Conservation (phyloP, 1,284 basidiomycete genomes). For the Irpex sp. region DNA sequence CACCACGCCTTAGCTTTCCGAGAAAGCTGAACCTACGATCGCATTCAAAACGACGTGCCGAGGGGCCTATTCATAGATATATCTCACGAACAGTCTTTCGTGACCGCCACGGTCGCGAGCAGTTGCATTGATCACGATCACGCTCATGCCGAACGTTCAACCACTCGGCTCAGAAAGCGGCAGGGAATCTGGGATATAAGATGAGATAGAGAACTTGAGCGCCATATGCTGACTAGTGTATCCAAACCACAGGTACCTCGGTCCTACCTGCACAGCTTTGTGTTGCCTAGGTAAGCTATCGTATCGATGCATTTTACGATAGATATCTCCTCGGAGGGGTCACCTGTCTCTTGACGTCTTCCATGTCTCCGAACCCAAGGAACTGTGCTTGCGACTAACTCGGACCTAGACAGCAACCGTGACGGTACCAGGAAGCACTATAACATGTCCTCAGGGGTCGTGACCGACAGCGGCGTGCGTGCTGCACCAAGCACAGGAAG, state of each 20-base stretch:
- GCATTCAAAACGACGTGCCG: too few species aligned
- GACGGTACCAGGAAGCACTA: not conserved
- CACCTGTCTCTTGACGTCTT: too few species aligned
- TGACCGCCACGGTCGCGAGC: too few species aligned
- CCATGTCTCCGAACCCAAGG: too few species aligned
- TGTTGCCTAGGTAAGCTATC: not conserved
- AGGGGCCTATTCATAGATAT: not conserved
- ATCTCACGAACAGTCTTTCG: not conserved
- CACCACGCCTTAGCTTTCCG: not conserved
- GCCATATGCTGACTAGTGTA: not conserved
- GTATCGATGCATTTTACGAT: not conserved
- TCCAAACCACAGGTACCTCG: not conserved
- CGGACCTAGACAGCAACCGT: not conserved
- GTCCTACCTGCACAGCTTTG: not conserved
- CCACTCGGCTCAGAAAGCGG: not conserved
- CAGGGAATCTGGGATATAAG: not conserved
- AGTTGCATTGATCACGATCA: too few species aligned
- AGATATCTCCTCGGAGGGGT: not conserved
- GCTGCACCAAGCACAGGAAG: conserved; percentile 30
- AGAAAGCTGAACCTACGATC: not conserved
- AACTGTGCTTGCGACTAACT: too few species aligned
- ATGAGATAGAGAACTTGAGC: not conserved
- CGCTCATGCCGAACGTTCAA: too few species aligned
- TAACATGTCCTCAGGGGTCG: not conserved
- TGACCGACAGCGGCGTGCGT: not conserved